Percentiles rank a stretch among this genome's conserved stretches.
Evolutionary conservation across 2,329 filamentous ascomycete species (phyloP).

Genomic region (Graphium sp.): DNA sequence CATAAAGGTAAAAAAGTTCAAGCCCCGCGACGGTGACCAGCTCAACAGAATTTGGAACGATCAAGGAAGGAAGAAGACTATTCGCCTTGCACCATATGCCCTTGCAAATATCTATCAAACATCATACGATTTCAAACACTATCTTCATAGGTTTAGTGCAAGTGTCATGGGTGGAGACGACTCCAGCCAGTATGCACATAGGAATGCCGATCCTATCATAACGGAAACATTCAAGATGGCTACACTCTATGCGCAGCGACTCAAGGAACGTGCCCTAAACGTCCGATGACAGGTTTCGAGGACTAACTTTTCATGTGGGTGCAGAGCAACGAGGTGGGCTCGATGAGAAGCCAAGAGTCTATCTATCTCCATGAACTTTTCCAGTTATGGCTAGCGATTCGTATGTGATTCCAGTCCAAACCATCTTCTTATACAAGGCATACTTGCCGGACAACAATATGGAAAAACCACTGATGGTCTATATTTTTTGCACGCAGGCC

Average conservation of each 20-base stretch:
- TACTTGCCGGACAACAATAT: too few relatives aligned
- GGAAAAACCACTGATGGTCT: neutral
- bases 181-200: slow-evolving; percentile 10
- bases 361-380: too few relatives aligned
- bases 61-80: slow-evolving; percentile 9
- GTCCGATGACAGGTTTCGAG: too few relatives aligned
- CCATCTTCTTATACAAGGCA: neutral
- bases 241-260: too few relatives aligned
- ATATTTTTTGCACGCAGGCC: slow-evolving; percentile 13
- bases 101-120: slow-evolving; percentile 19
- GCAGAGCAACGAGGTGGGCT: too few relatives aligned
- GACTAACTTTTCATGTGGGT: too few relatives aligned
- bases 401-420: slow-evolving; percentile 15
- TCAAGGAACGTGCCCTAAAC: too few relatives aligned
- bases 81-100: slow-evolving; percentile 20
- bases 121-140: slow-evolving; percentile 15
- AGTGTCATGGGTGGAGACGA: too few relatives aligned
- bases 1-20: slow-evolving; percentile 23
- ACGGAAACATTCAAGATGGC: too few relatives aligned
- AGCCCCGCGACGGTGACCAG: slow-evolving; percentile 17
- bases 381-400: slow-evolving; percentile 25
- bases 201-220: too few relatives aligned
- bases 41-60: slow-evolving; percentile 20
- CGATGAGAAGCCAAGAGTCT: too few relatives aligned
- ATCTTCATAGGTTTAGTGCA: too few relatives aligned